Evolutionary conservation across 352 stramenopile species (phyloP).

Genomic region (Peronospora belbahrii): DNA sequence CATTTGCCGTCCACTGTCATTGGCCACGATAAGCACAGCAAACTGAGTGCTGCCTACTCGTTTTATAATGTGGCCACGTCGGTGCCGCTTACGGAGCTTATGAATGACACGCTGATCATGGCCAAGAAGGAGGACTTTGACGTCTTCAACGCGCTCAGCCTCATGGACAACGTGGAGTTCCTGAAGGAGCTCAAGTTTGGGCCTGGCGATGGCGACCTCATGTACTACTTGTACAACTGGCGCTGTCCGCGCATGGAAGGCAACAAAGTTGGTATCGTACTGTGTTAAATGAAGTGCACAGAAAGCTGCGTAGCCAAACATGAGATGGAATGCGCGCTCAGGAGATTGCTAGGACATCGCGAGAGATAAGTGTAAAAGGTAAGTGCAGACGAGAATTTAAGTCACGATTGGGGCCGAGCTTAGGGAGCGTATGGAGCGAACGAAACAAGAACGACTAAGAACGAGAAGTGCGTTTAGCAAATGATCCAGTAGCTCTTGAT

Average conservation of each 20-base stretch:
- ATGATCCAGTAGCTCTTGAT: conserved; percentile 1
- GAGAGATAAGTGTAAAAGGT: not conserved
- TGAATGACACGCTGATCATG: conserved; percentile 52
- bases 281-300: conserved; percentile 31
- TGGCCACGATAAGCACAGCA: conserved; percentile 91
- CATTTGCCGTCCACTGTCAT: conserved; percentile 96
- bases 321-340: conserved; percentile 3
- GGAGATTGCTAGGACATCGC: conserved; percentile 5
- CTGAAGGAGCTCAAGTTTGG: conserved; percentile 56
- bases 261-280: conserved; percentile 39
- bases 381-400: conserved; percentile 6
- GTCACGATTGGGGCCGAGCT: not conserved
- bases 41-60: conserved; percentile 96
- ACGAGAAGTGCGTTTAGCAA: conserved; percentile 2
- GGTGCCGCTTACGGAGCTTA: conserved; percentile 38
- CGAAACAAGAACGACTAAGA: not conserved
- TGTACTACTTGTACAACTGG: conserved; percentile 82
- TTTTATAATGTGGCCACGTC: conserved; percentile 95
- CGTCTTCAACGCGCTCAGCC: conserved; percentile 62
- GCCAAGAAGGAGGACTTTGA: conserved; percentile 54
- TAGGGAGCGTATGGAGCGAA: not conserved
- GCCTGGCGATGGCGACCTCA: conserved; percentile 47
- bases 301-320: not conserved
- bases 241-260: conserved; percentile 50
- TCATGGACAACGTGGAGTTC: conserved; percentile 69